Evolutionary conservation across 208 protist genomes (phyloP).

Genomic region (Leishmania arabica): DNA sequence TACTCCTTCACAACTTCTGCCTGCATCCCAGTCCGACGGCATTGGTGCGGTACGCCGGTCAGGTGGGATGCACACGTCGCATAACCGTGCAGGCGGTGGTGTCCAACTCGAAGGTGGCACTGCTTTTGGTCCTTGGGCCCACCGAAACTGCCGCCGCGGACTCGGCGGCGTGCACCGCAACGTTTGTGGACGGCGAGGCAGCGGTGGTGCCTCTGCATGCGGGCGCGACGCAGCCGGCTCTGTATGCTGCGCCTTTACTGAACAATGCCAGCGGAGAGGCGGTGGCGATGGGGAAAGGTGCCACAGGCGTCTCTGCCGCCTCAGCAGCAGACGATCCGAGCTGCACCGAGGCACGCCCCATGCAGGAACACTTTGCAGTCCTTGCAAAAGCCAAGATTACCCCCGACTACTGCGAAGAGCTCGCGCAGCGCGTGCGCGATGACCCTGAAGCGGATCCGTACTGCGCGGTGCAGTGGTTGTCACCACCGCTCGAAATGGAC

Average conservation of each 20-base stretch:
- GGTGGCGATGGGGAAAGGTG: background rate
- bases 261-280: background rate
- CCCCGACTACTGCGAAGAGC: slow-evolving; percentile 41
- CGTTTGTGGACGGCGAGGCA: background rate
- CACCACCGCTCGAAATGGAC: slow-evolving; percentile 20
- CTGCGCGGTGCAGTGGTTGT: slow-evolving; percentile 37
- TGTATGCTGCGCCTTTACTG: background rate
- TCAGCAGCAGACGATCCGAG: background rate
- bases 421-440: slow-evolving; percentile 42
- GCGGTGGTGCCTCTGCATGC: background rate
- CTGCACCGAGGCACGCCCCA: background rate
- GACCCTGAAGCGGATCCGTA: slow-evolving; percentile 49
- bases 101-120: slow-evolving; percentile 56
- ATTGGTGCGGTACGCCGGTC: slow-evolving; percentile 48
- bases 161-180: background rate
- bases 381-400: slow-evolving; percentile 51
- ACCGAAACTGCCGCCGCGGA: slow-evolving; percentile 16
- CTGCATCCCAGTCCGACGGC: slow-evolving; percentile 44
- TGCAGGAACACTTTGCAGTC: slow-evolving; percentile 37
- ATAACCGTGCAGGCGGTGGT: slow-evolving; percentile 51
- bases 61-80: slow-evolving; percentile 31
- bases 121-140: slow-evolving; percentile 35
- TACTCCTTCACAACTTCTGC: slow-evolving; percentile 61
- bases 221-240: background rate
- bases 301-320: background rate